Conservation (phyloP, 2,329 filamentous ascomycete genomes). For the Colletotrichum tropicale region DNA sequence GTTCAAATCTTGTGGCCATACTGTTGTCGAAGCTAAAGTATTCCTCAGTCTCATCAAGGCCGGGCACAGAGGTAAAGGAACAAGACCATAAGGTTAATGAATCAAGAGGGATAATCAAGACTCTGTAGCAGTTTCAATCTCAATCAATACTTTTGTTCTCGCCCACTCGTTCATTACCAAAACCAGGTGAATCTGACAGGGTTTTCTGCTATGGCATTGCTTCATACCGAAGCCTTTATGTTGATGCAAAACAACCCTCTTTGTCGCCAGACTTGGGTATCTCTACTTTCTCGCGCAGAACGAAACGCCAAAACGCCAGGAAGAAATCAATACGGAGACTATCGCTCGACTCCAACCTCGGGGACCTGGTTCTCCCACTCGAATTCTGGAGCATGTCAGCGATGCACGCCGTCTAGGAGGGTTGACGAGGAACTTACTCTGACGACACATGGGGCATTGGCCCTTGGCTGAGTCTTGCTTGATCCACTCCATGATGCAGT, state of each 20-base stretch:
- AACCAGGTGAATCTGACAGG: not conserved
- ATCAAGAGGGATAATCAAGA: rapidly evolving
- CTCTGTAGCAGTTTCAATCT: not conserved
- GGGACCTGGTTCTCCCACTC: slow-evolving; percentile 44
- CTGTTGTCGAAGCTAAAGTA: not conserved
- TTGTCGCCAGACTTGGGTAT: slow-evolving; percentile 1
- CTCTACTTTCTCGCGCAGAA: not conserved
- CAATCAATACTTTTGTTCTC: not conserved
- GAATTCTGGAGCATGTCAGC: slow-evolving; percentile 33
- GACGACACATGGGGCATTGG: slow-evolving; percentile 96
- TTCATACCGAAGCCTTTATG: not conserved
- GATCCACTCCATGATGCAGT: slow-evolving; percentile 96
- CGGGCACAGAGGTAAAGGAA: not conserved
- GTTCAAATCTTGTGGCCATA: not conserved
- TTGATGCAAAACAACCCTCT: not conserved
- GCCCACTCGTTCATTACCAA: not conserved
- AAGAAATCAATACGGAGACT: slow-evolving; percentile 9
- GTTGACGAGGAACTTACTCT: slow-evolving; percentile 64
- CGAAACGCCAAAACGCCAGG: slow-evolving; percentile 12
- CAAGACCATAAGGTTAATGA: rapidly evolving
- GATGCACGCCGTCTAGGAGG: too few species aligned
- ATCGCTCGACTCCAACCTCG: slow-evolving; percentile 26
- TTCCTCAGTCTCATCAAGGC: not conserved
- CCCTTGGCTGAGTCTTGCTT: slow-evolving; percentile 92
- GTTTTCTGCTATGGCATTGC: not conserved